Conservation (phyloP, 495 filamentous ascomycete genomes). For the Amorphotheca resinae region DNA sequence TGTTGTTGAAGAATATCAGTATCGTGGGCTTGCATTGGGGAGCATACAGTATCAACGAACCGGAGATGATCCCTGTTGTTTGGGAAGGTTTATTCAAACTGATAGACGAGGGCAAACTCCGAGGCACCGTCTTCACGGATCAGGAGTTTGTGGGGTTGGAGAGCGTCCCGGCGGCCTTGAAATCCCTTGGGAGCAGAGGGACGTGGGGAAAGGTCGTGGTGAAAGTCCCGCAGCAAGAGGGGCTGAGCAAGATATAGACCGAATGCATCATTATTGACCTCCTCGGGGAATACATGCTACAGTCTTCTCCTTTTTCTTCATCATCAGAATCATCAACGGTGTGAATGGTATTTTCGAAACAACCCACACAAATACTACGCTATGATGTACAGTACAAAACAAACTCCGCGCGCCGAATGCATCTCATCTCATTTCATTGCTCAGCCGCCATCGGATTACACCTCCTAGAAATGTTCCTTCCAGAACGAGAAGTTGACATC, state of each 20-base stretch:
- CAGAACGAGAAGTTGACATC: constrained; percentile 95
- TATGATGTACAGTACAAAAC: no score
- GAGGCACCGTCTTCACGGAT: constrained; percentile 69
- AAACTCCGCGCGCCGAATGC: no score
- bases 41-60: constrained; percentile 62
- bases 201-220: constrained; percentile 97
- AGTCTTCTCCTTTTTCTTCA: no score
- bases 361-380: no score
- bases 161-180: constrained; percentile 60
- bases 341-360: no score
- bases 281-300: not conserved
- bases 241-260: constrained; percentile 39
- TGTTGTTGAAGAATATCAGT: constrained; percentile 87
- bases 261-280: not conserved
- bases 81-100: constrained; percentile 75
- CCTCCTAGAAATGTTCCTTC: constrained; percentile 91
- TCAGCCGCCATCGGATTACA: no score
- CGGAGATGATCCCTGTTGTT: constrained; percentile 53
- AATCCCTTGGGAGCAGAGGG: constrained; percentile 62
- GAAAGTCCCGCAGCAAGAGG: constrained; percentile 59
- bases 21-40: constrained; percentile 91
- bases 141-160: constrained; percentile 73
- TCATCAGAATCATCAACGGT: no score
- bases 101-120: constrained; percentile 66
- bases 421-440: no score